phyloP scores from a whole-genome alignment of 2,329 filamentous ascomycete species.

The Penicillium sp. region DNA sequence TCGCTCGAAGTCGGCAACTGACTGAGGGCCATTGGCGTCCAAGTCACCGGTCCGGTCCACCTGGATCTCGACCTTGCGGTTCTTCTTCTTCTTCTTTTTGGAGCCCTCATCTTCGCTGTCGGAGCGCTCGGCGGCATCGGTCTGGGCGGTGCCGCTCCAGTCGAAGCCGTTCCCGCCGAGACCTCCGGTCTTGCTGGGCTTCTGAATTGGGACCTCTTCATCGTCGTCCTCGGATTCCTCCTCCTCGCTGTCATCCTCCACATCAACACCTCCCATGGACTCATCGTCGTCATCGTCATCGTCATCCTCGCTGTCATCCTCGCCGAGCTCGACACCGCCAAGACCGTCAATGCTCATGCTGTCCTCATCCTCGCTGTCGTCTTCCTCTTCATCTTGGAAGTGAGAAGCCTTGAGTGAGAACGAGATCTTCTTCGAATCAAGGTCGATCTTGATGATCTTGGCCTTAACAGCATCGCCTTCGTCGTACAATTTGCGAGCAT shows the following conservation, averaged over 20 bases:
- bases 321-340: conserved; percentile 33
- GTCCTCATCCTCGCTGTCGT: conserved; percentile 47
- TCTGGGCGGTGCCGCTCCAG: conserved; percentile 71
- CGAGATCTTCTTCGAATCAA: conserved; percentile 72
- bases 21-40: conserved; percentile 82
- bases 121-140: conserved; percentile 44
- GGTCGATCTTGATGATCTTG: conserved; percentile 74
- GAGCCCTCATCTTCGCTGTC: conserved; percentile 51
- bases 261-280: conserved; percentile 46
- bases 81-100: conserved; percentile 67
- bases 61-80: conserved; percentile 71
- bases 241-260: conserved; percentile 41
- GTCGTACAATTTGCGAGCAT: conserved; percentile 85
- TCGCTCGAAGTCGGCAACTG: conserved; percentile 87
- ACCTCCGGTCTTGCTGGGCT: conserved; percentile 47
- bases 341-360: conserved; percentile 36
- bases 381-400: conserved; percentile 62
- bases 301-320: conserved; percentile 37
- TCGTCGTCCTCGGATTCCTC: conserved; percentile 34
- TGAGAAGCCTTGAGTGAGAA: conserved; percentile 93
- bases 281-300: conserved; percentile 33
- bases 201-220: conserved; percentile 45
- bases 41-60: conserved; percentile 90
- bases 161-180: conserved; percentile 77
- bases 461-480: conserved; percentile 94